Conservation (phyloP, 202 grass and related monocot genomes). For the Schoenoplectus tabernaemontani region DNA sequence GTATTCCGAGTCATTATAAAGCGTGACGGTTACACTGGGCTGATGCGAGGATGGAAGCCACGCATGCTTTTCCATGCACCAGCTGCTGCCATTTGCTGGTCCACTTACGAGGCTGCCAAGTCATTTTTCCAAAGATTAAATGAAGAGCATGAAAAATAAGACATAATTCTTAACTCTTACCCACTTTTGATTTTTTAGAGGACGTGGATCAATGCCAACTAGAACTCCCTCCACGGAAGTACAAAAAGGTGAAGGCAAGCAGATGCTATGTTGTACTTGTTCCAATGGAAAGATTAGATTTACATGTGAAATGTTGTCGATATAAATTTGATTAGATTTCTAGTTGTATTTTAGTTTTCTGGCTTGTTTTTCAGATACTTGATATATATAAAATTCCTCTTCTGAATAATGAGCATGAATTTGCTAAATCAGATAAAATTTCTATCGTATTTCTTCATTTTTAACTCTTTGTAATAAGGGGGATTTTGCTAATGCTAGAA, state of each 20-base stretch:
- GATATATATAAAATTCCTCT: constrained; percentile 39
- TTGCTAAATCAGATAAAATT: constrained; percentile 1
- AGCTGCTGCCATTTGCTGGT: constrained; percentile 88
- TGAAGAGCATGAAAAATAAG: constrained; percentile 58
- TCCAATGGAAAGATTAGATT: constrained; percentile 17
- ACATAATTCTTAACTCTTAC: background rate
- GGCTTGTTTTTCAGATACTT: constrained; percentile 35
- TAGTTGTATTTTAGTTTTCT: constrained; percentile 37
- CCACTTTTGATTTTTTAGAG: constrained; percentile 39
- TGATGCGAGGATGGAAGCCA: constrained; percentile 81
- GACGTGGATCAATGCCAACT: constrained; percentile 31
- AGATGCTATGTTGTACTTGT: constrained; percentile 17
- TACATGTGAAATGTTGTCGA: constrained; percentile 19
- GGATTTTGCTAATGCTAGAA: background rate
- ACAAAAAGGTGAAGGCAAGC: constrained; percentile 14
- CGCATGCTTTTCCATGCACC: constrained; percentile 90
- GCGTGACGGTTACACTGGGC: constrained; percentile 61
- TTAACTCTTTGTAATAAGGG: background rate
- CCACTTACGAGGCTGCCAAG: constrained; percentile 81
- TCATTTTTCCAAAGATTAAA: constrained; percentile 76
- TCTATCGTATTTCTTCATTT: background rate
- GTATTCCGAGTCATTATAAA: constrained; percentile 57
- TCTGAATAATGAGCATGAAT: constrained; percentile 4
- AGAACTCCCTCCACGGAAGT: constrained; percentile 19
- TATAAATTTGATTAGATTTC: constrained; percentile 26